Conservation (phyloP, 2,329 filamentous ascomycete species). For the Aspergillus floridensis region DNA sequence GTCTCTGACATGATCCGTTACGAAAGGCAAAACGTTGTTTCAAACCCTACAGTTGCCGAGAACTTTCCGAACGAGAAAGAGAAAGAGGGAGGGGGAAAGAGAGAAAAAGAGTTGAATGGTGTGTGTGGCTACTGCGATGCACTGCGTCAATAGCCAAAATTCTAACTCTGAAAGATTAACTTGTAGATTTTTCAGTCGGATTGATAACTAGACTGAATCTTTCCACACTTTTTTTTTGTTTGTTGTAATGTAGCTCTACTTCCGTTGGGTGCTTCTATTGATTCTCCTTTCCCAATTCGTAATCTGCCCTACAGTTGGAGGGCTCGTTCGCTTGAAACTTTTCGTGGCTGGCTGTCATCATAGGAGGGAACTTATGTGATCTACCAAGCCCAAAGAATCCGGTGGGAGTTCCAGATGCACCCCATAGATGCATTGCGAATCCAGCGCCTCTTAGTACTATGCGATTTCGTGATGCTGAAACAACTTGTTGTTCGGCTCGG, state of each 20-base stretch:
- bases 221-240: neutral
- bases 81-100: neutral
- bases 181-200: constrained; percentile 8
- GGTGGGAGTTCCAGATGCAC: neutral
- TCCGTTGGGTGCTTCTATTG: neutral
- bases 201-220: neutral
- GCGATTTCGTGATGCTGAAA: neutral
- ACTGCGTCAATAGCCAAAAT: constrained; percentile 11
- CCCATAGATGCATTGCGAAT: constrained; percentile 7
- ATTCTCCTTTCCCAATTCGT: neutral
- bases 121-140: constrained; percentile 6
- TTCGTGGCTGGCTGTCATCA: neutral
- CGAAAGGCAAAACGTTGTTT: neutral
- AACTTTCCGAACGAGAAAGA: neutral
- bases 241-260: neutral
- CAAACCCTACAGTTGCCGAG: neutral
- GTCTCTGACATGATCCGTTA: neutral
- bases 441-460: neutral
- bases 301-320: neutral
- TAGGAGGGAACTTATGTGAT: neutral
- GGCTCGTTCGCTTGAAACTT: neutral
- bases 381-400: neutral
- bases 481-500: neutral
- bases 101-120: neutral
- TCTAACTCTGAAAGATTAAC: constrained; percentile 7